Conservation (phyloP, 495 filamentous ascomycete genomes). For the Xylaria grammica region DNA sequence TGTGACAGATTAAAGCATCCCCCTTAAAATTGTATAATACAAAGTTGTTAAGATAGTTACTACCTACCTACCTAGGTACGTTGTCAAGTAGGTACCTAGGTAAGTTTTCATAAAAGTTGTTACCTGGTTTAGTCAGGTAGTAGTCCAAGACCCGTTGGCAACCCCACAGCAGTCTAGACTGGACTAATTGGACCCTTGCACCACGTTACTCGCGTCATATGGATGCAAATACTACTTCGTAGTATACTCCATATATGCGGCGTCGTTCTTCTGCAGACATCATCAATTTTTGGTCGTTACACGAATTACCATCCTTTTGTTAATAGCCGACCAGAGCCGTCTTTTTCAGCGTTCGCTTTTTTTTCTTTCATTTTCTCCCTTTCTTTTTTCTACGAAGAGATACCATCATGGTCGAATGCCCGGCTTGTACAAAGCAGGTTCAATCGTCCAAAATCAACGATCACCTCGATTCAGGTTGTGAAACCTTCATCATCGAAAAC, state of each 20-base stretch:
- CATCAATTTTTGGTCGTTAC: background rate
- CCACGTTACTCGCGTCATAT: conserved; percentile 13
- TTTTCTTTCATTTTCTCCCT: background rate
- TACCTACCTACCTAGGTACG: too few species aligned
- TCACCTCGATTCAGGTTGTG: conserved; percentile 88
- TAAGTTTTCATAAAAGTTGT: too few species aligned
- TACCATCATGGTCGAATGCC: conserved; percentile 77
- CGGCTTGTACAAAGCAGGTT: conserved; percentile 82
- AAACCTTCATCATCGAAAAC: conserved; percentile 60
- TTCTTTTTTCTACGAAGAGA: background rate
- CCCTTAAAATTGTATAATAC: too few species aligned
- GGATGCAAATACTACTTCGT: background rate
- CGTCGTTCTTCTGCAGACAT: background rate
- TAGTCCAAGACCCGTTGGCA: too few species aligned
- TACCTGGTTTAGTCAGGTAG: too few species aligned
- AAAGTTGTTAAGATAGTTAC: too few species aligned
- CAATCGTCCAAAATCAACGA: conserved; percentile 79
- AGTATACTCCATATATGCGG: too few species aligned
- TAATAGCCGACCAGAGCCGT: background rate
- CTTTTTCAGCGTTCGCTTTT: background rate
- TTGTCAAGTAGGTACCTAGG: too few species aligned
- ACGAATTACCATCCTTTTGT: background rate
- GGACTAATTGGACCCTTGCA: conserved; percentile 11
- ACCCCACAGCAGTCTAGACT: too few species aligned
- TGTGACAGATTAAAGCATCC: too few species aligned